Conservation (phyloP, 2,329 filamentous ascomycete genomes). For the Tolypocladium album region DNA sequence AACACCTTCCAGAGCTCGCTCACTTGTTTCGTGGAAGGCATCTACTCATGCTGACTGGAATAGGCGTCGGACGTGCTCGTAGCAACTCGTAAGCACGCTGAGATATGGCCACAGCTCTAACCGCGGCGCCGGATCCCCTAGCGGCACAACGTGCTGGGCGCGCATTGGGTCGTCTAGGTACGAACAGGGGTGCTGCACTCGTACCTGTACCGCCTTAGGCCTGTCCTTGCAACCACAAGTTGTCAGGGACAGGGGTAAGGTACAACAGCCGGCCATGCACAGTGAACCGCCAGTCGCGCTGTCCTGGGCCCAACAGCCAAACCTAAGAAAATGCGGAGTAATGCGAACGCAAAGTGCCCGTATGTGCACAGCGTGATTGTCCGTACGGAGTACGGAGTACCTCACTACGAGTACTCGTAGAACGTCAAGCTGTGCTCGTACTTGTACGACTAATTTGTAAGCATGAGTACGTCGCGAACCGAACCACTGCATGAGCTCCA, state of each 20-base stretch:
- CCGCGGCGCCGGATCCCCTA: conserved; percentile 4
- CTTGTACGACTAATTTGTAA: not conserved
- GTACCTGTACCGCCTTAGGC: not conserved
- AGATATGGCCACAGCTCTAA: not conserved
- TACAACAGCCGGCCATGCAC: conserved; percentile 3
- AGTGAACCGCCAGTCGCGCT: conserved; percentile 5
- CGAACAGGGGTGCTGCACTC: not conserved
- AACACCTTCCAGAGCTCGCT: not conserved
- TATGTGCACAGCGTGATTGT: no score
- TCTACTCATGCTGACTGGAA: not conserved
- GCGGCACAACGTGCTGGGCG: conserved; percentile 1
- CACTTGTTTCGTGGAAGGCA: not conserved
- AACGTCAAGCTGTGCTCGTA: not conserved
- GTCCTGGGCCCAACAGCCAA: not conserved
- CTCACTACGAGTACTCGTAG: no score
- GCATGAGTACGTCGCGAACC: no score
- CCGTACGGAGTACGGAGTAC: no score
- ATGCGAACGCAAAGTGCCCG: not conserved
- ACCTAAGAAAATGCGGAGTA: not conserved
- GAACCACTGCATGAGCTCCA: not conserved
- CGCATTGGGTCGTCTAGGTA: not conserved
- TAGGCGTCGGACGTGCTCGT: not conserved
- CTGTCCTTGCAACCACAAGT: conserved; percentile 3
- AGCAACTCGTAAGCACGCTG: not conserved
- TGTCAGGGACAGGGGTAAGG: conserved; percentile 4